These are phyloP conservation scores for Yarrowia sp. DNA, from an alignment of 805 yeast genomes.

Conservation along the genomic window DNA sequence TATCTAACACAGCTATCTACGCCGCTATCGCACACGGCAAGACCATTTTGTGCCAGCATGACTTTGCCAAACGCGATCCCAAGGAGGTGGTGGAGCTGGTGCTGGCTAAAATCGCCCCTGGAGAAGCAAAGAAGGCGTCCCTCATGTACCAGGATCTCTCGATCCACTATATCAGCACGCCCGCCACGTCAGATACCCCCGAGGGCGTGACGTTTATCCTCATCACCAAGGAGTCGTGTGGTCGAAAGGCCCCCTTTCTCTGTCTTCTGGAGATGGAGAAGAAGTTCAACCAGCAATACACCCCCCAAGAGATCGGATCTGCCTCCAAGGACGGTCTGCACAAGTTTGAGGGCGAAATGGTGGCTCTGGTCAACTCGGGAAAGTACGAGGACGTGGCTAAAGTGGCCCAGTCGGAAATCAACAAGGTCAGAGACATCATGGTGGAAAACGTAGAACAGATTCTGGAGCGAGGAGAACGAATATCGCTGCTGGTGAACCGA, in stretches of 20 bases:
- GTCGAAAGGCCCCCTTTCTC: slow-evolving; percentile 44
- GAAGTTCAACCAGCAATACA: slow-evolving; percentile 27
- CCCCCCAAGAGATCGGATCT: background rate
- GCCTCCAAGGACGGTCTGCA: slow-evolving; percentile 6
- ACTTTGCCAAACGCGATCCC: slow-evolving; percentile 35
- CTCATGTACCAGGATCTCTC: slow-evolving; percentile 47
- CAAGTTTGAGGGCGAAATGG: slow-evolving; percentile 37
- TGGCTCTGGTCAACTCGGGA: slow-evolving; percentile 41
- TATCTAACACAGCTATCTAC: slow-evolving; percentile 33
- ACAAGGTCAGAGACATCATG: slow-evolving; percentile 71
- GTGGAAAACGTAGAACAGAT: slow-evolving; percentile 74
- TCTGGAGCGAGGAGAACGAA: slow-evolving; percentile 78
- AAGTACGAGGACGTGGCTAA: slow-evolving; percentile 44
- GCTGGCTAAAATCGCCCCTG: slow-evolving; percentile 44
- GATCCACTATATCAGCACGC: slow-evolving; percentile 48
- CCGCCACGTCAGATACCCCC: slow-evolving; percentile 43
- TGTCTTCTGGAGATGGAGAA: slow-evolving; percentile 42
- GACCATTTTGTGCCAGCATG: slow-evolving; percentile 16
- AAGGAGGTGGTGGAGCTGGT: slow-evolving; percentile 42
- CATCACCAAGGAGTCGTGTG: slow-evolving; percentile 43
- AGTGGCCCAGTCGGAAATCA: slow-evolving; percentile 57
- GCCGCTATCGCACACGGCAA: slow-evolving; percentile 16
- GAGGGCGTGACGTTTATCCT: slow-evolving; percentile 47
- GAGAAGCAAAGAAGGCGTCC: slow-evolving; percentile 46
- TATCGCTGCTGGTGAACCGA: slow-evolving; percentile 74